Percentiles rank a stretch among this genome's conserved stretches.
Evolutionary conservation across 1,284 basidiomycete species (phyloP).

Genomic region (Ceratobasidium sp.): DNA sequence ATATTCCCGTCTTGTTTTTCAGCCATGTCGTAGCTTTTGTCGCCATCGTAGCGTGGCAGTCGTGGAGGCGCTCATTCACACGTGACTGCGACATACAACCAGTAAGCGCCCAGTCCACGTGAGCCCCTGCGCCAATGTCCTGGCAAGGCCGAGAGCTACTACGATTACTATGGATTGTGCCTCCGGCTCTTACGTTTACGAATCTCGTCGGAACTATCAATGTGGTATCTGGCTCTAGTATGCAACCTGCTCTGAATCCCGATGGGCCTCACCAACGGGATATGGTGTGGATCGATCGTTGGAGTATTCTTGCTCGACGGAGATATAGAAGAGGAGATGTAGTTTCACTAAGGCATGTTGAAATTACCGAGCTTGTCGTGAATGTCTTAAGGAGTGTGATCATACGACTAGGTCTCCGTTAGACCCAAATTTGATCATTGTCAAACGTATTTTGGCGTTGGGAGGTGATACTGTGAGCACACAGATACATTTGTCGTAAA

Average conservation of each 20-base stretch:
- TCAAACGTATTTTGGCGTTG: constrained; percentile 41
- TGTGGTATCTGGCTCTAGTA: constrained; percentile 31
- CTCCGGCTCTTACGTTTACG: constrained; percentile 32
- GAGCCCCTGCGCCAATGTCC: constrained; percentile 15
- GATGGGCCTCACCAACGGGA: constrained; percentile 33
- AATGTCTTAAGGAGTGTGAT: background rate
- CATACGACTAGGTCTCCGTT: constrained; percentile 33
- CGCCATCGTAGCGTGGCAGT: constrained; percentile 31
- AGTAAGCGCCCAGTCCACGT: constrained; percentile 23
- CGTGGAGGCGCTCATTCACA: constrained; percentile 4
- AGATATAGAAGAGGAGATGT: constrained; percentile 39
- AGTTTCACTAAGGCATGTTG: constrained; percentile 37
- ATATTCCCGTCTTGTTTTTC: constrained; percentile 36
- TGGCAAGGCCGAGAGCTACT: constrained; percentile 34
- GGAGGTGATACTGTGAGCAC: constrained; percentile 38
- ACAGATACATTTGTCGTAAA: background rate
- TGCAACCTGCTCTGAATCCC: constrained; percentile 40
- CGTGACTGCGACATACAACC: constrained; percentile 14
- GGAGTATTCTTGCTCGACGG: constrained; percentile 27
- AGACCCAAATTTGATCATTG: constrained; percentile 34
- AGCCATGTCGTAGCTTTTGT: constrained; percentile 35
- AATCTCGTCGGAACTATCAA: constrained; percentile 27
- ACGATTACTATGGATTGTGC: constrained; percentile 37
- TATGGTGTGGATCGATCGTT: constrained; percentile 39
- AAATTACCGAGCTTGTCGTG: background rate